Evolutionary conservation across 2,329 filamentous ascomycete species (phyloP).

Genomic region (Tolypocladium pustulatum): DNA sequence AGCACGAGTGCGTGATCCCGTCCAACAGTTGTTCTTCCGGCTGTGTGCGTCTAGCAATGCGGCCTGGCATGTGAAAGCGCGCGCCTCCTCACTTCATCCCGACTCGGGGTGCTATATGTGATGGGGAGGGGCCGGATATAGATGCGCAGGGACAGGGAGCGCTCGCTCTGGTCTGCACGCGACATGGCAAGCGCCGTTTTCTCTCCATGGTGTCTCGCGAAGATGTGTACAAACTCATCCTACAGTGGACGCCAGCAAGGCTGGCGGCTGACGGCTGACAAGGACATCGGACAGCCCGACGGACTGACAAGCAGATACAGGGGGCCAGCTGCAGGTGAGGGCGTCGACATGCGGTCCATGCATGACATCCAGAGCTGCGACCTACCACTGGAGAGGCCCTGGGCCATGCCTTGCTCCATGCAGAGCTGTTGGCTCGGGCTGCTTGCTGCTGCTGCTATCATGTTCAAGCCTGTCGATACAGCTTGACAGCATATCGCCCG

Average conservation of each 20-base stretch:
- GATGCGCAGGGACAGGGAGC: neutral
- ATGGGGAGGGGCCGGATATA: neutral
- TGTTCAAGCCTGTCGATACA: neutral
- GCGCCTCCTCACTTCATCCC: neutral
- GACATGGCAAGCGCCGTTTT: neutral
- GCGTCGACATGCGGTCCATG: conserved; percentile 10
- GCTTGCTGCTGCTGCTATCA: neutral
- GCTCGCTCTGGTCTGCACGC: neutral
- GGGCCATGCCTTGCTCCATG: neutral
- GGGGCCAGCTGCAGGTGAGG: conserved; percentile 12
- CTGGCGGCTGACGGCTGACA: neutral
- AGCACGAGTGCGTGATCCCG: neutral
- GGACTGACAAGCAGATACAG: neutral
- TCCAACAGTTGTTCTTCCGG: neutral
- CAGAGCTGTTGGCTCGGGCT: neutral
- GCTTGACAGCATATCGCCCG: neutral
- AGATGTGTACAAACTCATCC: neutral
- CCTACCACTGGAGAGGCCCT: too few species aligned
- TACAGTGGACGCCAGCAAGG: neutral
- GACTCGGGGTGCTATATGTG: neutral
- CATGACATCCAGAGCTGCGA: neutral
- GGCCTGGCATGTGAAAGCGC: neutral
- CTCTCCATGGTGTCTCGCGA: neutral
- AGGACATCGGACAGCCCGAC: neutral
- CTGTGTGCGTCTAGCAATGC: neutral